phyloP scores from a whole-genome alignment of 2,329 filamentous ascomycete species.

The Ceratocystis diversiconidia region DNA sequence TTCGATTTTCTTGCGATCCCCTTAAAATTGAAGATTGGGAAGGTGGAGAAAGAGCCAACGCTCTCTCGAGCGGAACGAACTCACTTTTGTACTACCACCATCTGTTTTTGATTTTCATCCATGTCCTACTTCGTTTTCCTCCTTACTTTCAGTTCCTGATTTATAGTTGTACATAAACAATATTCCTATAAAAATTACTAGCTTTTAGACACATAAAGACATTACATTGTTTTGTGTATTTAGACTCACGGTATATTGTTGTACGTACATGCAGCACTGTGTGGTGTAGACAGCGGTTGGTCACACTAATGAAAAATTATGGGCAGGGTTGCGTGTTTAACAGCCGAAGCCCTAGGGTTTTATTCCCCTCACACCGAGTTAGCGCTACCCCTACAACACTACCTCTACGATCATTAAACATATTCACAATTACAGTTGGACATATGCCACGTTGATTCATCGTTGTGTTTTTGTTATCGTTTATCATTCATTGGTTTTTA shows the following conservation, averaged over 20 bases:
- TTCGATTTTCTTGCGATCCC: background rate
- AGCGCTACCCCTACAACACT: background rate
- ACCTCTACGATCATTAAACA: background rate
- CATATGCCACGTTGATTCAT: background rate
- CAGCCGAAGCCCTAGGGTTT: background rate
- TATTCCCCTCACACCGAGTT: background rate
- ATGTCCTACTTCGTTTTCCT: background rate
- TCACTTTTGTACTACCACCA: background rate
- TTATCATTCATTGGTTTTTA: slow-evolving; percentile 17
- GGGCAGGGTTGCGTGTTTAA: background rate
- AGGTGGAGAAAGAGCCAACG: no score
- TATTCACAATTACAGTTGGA: background rate
- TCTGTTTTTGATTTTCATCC: background rate
- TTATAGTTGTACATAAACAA: background rate
- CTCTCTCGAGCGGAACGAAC: no score
- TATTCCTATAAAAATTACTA: background rate
- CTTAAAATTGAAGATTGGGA: background rate
- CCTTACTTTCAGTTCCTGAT: background rate
- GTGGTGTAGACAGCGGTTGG: background rate
- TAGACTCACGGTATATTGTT: background rate
- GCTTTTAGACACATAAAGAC: background rate
- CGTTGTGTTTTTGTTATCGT: slow-evolving; percentile 10
- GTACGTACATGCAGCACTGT: background rate
- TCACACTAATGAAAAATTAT: background rate
- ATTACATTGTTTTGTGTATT: no score